Conservation (phyloP, 495 filamentous ascomycete genomes). For the Aspergillus steynii region DNA sequence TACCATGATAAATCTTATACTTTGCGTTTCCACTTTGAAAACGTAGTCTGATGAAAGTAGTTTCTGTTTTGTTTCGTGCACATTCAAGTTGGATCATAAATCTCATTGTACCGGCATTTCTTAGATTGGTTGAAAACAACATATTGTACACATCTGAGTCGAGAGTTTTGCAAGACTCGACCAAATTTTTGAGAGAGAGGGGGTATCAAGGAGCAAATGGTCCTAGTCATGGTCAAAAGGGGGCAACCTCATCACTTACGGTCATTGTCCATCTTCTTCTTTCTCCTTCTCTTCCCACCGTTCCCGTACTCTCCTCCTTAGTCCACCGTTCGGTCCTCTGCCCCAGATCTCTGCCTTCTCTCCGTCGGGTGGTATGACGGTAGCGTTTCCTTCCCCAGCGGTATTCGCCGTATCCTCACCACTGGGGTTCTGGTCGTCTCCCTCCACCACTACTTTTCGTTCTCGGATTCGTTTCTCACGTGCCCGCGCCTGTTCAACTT, state of each 20-base stretch:
- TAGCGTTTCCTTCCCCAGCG: slow-evolving; percentile 7
- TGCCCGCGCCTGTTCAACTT: slow-evolving; percentile 69
- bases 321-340: slow-evolving; percentile 45
- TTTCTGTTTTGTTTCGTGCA: background rate
- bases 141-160: slow-evolving; percentile 8
- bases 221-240: slow-evolving; percentile 2
- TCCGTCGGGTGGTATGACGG: slow-evolving; percentile 1
- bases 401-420: slow-evolving; percentile 1
- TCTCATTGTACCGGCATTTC: slow-evolving; percentile 2
- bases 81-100: background rate
- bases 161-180: background rate
- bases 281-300: slow-evolving; percentile 38
- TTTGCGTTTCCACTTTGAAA: background rate
- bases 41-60: background rate
- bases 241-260: slow-evolving; percentile 7
- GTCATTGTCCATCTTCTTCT: slow-evolving; percentile 9
- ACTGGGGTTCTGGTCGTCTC: slow-evolving; percentile 29
- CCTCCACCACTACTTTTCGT: slow-evolving; percentile 68
- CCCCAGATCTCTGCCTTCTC: slow-evolving; percentile 49
- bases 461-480: slow-evolving; percentile 66
- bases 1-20: slow-evolving; percentile 3
- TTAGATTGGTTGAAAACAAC: background rate
- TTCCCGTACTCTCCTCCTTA: slow-evolving; percentile 46
- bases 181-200: background rate
- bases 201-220: slow-evolving; percentile 1